These are phyloP conservation scores for Fusarium goolgardi DNA, from an alignment of 2,329 filamentous ascomycete genomes.

Conservation along the genomic window DNA sequence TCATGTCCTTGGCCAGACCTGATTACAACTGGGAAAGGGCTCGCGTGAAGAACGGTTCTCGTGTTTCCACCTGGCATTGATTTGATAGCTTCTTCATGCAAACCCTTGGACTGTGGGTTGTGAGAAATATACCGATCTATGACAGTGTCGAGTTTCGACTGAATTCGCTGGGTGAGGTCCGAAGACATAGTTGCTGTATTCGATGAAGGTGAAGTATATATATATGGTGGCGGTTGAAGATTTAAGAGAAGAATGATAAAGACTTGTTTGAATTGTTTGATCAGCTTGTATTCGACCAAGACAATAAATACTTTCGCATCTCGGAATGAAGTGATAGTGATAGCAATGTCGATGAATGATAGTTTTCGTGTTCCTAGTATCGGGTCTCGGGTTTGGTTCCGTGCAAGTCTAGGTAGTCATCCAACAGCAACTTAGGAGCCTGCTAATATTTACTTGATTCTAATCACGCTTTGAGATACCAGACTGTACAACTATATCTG, in stretches of 20 bases:
- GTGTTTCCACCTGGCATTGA: conserved; percentile 61
- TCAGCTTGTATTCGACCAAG: background rate
- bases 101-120: conserved; percentile 54
- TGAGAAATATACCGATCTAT: conserved; percentile 50
- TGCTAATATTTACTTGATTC: too few relatives aligned
- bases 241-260: background rate
- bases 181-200: conserved; percentile 28
- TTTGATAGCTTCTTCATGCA: conserved; percentile 54
- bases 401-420: background rate
- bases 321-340: conserved; percentile 16
- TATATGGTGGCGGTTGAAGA: background rate
- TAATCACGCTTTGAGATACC: too few relatives aligned
- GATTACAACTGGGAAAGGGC: conserved; percentile 58
- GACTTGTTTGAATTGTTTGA: background rate
- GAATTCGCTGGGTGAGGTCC: conserved; percentile 36
- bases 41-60: conserved; percentile 57
- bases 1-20: conserved; percentile 52
- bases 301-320: conserved; percentile 12
- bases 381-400: conserved; percentile 39
- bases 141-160: conserved; percentile 50
- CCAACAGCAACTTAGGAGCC: background rate
- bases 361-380: conserved; percentile 28
- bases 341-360: background rate
- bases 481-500: background rate
- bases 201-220: background rate